Evolutionary conservation across 371 early-diverging fungal species (phyloP), one percentile per base, ranked within the genome.

Genomic region (Mortierella polycephala): DNA sequence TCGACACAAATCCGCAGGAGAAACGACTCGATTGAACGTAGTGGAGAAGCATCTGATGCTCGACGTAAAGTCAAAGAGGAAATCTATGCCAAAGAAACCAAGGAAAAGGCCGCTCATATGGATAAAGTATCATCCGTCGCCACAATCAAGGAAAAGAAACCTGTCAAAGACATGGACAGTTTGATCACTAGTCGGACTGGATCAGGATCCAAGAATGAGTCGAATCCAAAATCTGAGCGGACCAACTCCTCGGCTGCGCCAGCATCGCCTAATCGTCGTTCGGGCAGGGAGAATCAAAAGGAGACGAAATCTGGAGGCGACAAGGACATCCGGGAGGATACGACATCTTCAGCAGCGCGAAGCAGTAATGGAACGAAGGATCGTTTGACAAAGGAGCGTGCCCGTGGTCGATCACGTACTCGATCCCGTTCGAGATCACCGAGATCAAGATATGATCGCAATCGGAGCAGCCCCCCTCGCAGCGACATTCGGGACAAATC

Each of bases 361-460:
- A 58, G 47, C 40, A 51, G 52, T 11, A 51, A 49, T 1, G 60
- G 61, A 12, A 50, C 60, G 45, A 74, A 74, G 42, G 74, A 74
- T n/a, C 41, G 74, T 4, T 8, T 49, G 12, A 63, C 54, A 13
- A 73, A 73, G 39, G 74, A 73, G 6, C 62, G 67, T 20, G n/a
- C 68, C 5, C 71, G 77, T 0, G 72, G 65, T 49, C 68, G 71
- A 30, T 71, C 77, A 14, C 77, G 72, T 0, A 66, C 67, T 1
- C 66, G 75, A 21, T 70, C 75, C 12, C 70, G 75, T 4, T 77
- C 77, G 4, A 64, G 71, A 18, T 71, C 72, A 13, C 71, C 72
- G 13, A 63, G 72, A 39, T 62, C 69, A 49, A 45, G 71, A 8
- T 77, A 77, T 49, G 77, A 77, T 39, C 67, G 71, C 13, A 71